These are phyloP conservation scores for Boletus pseudopeckii DNA, from an alignment of 768 basidiomycete species.

Conservation along the genomic window DNA sequence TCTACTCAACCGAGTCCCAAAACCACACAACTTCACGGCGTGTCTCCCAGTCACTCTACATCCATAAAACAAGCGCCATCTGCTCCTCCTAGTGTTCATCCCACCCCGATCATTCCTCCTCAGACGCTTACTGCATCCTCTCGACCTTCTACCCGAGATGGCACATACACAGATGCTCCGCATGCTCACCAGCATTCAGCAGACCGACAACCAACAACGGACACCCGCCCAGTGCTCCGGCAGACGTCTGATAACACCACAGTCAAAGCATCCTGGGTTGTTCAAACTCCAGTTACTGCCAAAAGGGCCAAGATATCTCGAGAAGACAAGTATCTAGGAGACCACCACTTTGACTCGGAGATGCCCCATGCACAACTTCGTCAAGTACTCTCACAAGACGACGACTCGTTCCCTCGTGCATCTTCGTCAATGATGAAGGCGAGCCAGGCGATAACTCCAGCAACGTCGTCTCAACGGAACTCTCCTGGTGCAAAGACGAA, in stretches of 20 bases:
- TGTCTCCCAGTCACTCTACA: constrained; percentile 6
- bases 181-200: constrained; percentile 6
- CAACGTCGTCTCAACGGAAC: constrained; percentile 24
- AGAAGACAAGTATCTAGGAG: constrained; percentile 31
- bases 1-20: constrained; percentile 28
- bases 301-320: constrained; percentile 19
- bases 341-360: constrained; percentile 17
- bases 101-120: constrained; percentile 21
- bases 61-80: constrained; percentile 19
- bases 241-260: constrained; percentile 20
- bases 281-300: constrained; percentile 27
- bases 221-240: constrained; percentile 10
- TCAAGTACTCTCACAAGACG: constrained; percentile 32
- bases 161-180: constrained; percentile 6
- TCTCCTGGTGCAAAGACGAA: constrained; percentile 15
- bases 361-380: constrained; percentile 28
- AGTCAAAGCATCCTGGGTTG: constrained; percentile 32
- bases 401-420: constrained; percentile 21
- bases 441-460: constrained; percentile 21
- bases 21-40: constrained; percentile 16
- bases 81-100: constrained; percentile 14
- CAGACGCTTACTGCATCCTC: constrained; percentile 23
- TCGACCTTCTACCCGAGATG: constrained; percentile 27
- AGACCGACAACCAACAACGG: constrained; percentile 11
- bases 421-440: constrained; percentile 29